phyloP scores from a whole-genome alignment of 257 asterid species.

The Fraxinus americana region DNA sequence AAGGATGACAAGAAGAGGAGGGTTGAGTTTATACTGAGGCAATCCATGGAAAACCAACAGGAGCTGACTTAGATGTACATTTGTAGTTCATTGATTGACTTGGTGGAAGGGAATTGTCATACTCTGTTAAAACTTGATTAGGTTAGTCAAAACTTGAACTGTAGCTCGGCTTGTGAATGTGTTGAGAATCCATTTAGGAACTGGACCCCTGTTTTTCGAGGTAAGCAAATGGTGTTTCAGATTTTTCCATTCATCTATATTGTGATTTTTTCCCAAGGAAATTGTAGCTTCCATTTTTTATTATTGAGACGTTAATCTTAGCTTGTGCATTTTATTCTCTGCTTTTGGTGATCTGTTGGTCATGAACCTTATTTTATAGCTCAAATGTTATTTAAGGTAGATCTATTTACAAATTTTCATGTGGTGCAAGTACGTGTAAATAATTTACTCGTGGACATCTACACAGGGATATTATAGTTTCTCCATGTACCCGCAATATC shows the following conservation, averaged over 20 bases:
- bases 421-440: background rate
- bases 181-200: conserved; percentile 52
- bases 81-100: conserved; percentile 50
- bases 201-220: conserved; percentile 53
- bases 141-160: conserved; percentile 56
- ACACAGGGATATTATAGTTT: background rate
- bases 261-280: conserved; percentile 34
- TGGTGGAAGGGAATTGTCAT: conserved; percentile 31
- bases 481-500: background rate
- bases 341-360: background rate
- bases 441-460: background rate
- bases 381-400: background rate
- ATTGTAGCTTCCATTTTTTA: conserved; percentile 22
- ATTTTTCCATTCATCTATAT: conserved; percentile 29
- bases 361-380: background rate
- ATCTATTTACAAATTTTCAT: background rate
- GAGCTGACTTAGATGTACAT: conserved; percentile 86
- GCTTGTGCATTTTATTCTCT: conserved; percentile 2
- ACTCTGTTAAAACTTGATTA: conserved; percentile 52
- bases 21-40: conserved; percentile 74
- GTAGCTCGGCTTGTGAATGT: conserved; percentile 55
- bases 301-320: conserved; percentile 5
- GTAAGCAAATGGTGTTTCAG: conserved; percentile 38
- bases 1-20: conserved; percentile 89
- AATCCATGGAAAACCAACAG: conserved; percentile 69